Evolutionary conservation across 2,329 filamentous ascomycete genomes (phyloP).

Genomic region (Venturia asperata): DNA sequence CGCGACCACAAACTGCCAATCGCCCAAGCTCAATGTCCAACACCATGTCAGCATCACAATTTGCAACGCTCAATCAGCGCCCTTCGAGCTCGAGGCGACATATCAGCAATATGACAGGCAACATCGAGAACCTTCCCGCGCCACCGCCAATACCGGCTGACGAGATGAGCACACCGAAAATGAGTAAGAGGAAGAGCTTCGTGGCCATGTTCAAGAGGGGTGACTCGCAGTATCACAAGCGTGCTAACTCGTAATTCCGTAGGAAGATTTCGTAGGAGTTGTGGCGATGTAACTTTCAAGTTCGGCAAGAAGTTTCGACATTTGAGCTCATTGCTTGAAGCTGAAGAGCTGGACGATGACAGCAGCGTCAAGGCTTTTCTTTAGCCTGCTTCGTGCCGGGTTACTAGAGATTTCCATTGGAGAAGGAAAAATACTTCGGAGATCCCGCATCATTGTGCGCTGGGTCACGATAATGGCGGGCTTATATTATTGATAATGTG

Average conservation of each 20-base stretch:
- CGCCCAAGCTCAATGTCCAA: slow-evolving; percentile 2
- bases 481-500: slow-evolving; percentile 11
- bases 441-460: neutral
- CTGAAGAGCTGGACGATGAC: neutral
- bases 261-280: neutral
- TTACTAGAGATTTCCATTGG: too few relatives aligned
- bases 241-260: neutral
- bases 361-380: neutral
- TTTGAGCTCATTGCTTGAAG: neutral
- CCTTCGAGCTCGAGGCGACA: slow-evolving; percentile 29
- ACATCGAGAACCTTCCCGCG: slow-evolving; percentile 19
- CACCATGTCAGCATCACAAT: neutral
- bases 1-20: slow-evolving; percentile 1
- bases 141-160: slow-evolving; percentile 31
- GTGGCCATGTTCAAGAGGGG: slow-evolving; percentile 36
- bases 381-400: neutral
- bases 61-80: neutral
- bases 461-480: neutral
- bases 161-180: slow-evolving; percentile 25
- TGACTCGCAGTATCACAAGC: neutral
- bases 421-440: neutral
- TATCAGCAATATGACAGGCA: slow-evolving; percentile 13
- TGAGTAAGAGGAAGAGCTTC: slow-evolving; percentile 43
- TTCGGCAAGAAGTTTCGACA: neutral
- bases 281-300: neutral